Evolutionary conservation across 805 yeast genomes (phyloP), one percentile per base, ranked within the genome.

Genomic region (Candida silvicultrix): DNA sequence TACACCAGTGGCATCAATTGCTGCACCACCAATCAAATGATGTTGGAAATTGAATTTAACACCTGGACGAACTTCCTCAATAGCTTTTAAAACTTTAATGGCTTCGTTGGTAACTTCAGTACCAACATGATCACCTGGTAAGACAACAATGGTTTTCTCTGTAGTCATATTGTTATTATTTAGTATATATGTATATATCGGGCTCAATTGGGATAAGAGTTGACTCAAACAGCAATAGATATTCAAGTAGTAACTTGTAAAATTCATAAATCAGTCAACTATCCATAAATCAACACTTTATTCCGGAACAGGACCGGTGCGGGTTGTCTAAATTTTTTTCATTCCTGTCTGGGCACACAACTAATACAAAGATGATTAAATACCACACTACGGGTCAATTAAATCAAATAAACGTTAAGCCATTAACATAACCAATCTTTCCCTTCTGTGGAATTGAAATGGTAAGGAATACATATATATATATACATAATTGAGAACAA

Each of bases 101-200:
- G 99, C 97, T 73, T 90, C 97, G 22, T 72, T 81, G 46, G 86
- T 80, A 53, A 90, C 80, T 68, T 94, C 99, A 42, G 85, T 80
- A 57, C 99, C 99, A 51, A 87, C 96, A 63, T 94, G 98, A 72
- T 94, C 99, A 59, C 99, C 99, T 48, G 97, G 96, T 35, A 92
- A 75, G 45, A 92, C 78, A 34, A 94, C 95, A 57, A 92, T 9
- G 18, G 4, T 82, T 45, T 77, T 88, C 66, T 89, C 89, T 23
- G 54, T 47, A 21, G 32, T 38, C 41, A 38, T 38, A 6, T 37
- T 37, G 18, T 6, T 4, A 11, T 16, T 35, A 9, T 18, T 35
- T 35, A 18, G 6, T 11, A n/a, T n/a, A n/a, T n/a, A n/a, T n/a
- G n/a, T n/a, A n/a, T n/a, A n/a, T n/a, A n/a, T n/a, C n/a, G n/a